Percentiles rank a stretch among this genome's conserved stretches.
Conservation (phyloP, 805 yeast genomes). For the Saturnispora zaruensis region DNA sequence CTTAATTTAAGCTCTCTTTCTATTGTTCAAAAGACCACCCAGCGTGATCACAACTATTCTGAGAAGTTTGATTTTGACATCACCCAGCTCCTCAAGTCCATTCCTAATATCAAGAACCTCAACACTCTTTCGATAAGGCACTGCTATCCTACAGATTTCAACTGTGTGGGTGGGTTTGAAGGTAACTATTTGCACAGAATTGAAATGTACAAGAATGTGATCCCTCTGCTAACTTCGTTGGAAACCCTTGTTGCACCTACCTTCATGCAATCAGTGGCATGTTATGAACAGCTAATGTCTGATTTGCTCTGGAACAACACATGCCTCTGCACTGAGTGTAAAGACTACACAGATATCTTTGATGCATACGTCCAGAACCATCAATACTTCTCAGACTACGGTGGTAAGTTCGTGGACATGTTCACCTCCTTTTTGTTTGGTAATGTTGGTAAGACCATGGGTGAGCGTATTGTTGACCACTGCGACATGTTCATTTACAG, state of each 20-base stretch:
- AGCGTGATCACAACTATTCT: constrained; percentile 36
- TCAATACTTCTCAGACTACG: constrained; percentile 42
- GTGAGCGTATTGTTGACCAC: constrained; percentile 25
- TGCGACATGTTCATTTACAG: constrained; percentile 22
- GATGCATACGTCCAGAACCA: constrained; percentile 61
- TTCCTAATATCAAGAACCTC: constrained; percentile 30
- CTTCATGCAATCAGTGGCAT: constrained; percentile 48
- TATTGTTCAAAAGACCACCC: constrained; percentile 27
- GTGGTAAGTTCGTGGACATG: constrained; percentile 47
- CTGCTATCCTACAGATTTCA: constrained; percentile 49
- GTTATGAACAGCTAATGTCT: constrained; percentile 64
- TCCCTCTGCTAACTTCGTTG: constrained; percentile 39
- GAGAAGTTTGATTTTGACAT: constrained; percentile 48
- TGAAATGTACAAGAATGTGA: constrained; percentile 37
- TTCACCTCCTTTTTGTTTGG: constrained; percentile 51
- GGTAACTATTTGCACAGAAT: constrained; percentile 62
- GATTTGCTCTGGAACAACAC: constrained; percentile 67
- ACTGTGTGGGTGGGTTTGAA: constrained; percentile 56
- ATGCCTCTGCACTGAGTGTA: constrained; percentile 55
- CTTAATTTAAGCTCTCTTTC: constrained; percentile 31
- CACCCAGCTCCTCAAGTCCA: constrained; percentile 32
- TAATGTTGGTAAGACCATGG: constrained; percentile 38
- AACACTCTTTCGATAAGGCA: constrained; percentile 45
- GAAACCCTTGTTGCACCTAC: constrained; percentile 48
- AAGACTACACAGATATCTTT: constrained; percentile 36